Percentiles rank a stretch among this genome's conserved stretches.
These are phyloP conservation scores for Diacronema lutheri DNA, from an alignment of 78 protist genomes.

Conservation along the genomic window DNA sequence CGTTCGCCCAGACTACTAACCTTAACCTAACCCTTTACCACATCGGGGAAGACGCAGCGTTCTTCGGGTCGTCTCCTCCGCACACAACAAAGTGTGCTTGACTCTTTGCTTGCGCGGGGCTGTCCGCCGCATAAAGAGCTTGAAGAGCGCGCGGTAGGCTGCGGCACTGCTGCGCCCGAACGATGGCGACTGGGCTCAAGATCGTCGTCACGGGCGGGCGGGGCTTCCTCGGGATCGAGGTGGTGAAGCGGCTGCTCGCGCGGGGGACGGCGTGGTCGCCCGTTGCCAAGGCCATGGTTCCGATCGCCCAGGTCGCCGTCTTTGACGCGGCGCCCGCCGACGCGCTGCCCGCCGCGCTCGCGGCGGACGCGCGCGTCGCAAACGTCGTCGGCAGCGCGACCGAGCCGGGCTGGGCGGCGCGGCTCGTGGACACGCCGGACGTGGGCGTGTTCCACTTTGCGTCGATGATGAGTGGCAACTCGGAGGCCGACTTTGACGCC, in stretches of 20 bases:
- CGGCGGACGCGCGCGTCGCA: background rate
- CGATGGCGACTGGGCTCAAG: too few relatives aligned
- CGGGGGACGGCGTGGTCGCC: background rate
- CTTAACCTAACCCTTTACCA: too few relatives aligned
- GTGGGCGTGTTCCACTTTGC: background rate
- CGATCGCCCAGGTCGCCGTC: background rate
- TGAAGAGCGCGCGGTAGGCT: too few relatives aligned
- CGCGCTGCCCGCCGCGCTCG: background rate
- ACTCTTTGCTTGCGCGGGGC: too few relatives aligned
- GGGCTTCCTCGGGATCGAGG: conserved; percentile 4
- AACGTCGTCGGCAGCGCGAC: background rate
- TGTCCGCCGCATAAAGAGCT: too few relatives aligned
- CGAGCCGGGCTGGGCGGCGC: background rate
- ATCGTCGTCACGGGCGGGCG: conserved; percentile 4
- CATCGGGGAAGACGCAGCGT: too few relatives aligned
- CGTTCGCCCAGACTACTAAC: too few relatives aligned
- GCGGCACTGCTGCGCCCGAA: too few relatives aligned
- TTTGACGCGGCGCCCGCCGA: background rate
- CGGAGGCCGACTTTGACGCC: background rate
- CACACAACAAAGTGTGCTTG: too few relatives aligned
- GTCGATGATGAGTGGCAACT: conserved; percentile 8
- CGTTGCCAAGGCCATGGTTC: too few relatives aligned
- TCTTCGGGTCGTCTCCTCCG: too few relatives aligned
- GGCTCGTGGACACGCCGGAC: background rate
- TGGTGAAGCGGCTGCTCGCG: background rate